phyloP scores from a whole-genome alignment of 805 yeast species.

The Vanderwaltozyma verrucispora region DNA sequence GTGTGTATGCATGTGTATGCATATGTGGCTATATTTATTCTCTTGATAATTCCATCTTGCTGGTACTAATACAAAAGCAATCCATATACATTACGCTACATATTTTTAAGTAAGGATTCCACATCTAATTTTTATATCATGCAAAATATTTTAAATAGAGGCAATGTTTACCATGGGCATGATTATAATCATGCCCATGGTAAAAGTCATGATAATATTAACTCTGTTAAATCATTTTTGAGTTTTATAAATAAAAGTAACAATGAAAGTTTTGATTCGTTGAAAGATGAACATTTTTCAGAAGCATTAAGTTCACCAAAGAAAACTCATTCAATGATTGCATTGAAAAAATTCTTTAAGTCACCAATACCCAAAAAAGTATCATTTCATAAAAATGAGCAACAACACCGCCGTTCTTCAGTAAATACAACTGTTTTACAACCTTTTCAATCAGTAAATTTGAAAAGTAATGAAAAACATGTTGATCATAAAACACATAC shows the following conservation, averaged over 20 bases:
- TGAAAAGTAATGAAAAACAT: constrained; percentile 1
- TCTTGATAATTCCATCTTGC: too few relatives aligned
- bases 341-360: constrained; percentile 60
- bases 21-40: too few relatives aligned
- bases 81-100: too few relatives aligned
- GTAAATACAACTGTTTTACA: too few relatives aligned
- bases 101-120: too few relatives aligned
- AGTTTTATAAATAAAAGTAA: constrained; percentile 22
- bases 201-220: too few relatives aligned
- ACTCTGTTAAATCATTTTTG: constrained; percentile 12
- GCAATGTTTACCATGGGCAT: too few relatives aligned
- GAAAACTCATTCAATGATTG: constrained; percentile 45
- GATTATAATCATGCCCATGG: too few relatives aligned
- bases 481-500: constrained; percentile 10
- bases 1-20: too few relatives aligned
- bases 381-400: background rate
- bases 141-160: too few relatives aligned
- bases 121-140: too few relatives aligned
- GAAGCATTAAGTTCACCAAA: constrained; percentile 4
- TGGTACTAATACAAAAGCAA: too few relatives aligned
- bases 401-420: background rate
- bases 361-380: background rate
- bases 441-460: background rate
- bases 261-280: constrained; percentile 16
- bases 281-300: constrained; percentile 20